Percentiles rank a stretch among this genome's conserved stretches.
Conservation (phyloP, 441 rosid genomes). For the Codiaeum variegatum region DNA sequence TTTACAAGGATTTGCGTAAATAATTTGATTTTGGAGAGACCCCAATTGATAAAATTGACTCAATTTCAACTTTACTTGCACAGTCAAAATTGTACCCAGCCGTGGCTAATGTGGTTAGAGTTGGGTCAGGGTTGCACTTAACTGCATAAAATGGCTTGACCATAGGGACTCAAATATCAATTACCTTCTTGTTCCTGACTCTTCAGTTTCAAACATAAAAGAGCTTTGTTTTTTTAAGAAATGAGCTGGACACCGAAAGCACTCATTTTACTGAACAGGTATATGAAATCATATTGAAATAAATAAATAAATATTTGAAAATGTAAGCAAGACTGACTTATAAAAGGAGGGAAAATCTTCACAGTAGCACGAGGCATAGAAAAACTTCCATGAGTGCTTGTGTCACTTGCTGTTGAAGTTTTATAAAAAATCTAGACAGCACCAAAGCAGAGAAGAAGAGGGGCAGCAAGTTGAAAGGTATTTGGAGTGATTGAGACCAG, state of each 20-base stretch:
- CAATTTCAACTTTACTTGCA: conserved; percentile 33
- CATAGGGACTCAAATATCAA: conserved; percentile 22
- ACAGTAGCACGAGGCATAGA: no score
- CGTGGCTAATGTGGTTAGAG: conserved; percentile 28
- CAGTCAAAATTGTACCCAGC: conserved; percentile 37
- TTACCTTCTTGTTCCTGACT: conserved; percentile 82
- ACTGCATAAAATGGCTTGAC: conserved; percentile 39
- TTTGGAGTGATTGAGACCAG: no score
- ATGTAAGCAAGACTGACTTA: no score
- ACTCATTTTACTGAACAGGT: conserved; percentile 8
- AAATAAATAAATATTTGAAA: no score
- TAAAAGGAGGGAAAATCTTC: no score
- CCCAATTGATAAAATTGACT: conserved; percentile 32
- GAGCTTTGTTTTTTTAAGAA: not conserved
- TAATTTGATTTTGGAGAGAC: conserved; percentile 26
- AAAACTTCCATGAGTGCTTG: no score
- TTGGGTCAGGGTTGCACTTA: conserved; percentile 37
- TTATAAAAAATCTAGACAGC: no score
- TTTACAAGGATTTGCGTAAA: conserved; percentile 37
- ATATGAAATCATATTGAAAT: no score
- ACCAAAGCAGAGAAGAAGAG: no score
- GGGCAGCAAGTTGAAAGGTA: no score
- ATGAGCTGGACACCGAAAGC: conserved; percentile 1
- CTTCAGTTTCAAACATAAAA: conserved; percentile 87
- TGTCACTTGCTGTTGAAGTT: no score